These are phyloP conservation scores for Pyrenula massariospora DNA, from an alignment of 495 filamentous ascomycete genomes.

Conservation along the genomic window DNA sequence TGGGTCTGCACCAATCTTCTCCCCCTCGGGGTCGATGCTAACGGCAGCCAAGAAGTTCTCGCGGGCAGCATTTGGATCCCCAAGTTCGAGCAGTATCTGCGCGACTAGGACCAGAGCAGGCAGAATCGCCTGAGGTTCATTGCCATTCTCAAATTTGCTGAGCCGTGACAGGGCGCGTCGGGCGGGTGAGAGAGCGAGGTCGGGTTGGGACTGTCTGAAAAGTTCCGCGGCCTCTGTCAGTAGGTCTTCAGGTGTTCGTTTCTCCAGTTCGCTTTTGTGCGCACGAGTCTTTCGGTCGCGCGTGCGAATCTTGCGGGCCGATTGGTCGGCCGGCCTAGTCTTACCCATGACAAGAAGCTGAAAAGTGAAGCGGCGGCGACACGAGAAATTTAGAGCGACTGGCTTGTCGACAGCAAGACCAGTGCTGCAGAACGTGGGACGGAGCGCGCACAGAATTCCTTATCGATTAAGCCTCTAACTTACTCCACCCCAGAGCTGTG, in stretches of 20 bases:
- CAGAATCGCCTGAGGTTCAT: slow-evolving; percentile 29
- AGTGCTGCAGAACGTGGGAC: too few species aligned
- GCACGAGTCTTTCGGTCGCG: neutral
- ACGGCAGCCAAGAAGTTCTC: slow-evolving; percentile 58
- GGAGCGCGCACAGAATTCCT: too few species aligned
- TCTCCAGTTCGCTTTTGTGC: slow-evolving; percentile 20
- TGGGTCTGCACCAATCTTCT: slow-evolving; percentile 81
- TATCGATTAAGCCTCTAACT: too few species aligned
- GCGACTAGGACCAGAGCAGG: slow-evolving; percentile 67
- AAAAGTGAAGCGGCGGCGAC: too few species aligned
- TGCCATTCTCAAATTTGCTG: slow-evolving; percentile 22
- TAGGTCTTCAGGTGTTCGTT: slow-evolving; percentile 37
- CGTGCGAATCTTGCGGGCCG: neutral
- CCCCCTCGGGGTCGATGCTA: slow-evolving; percentile 60
- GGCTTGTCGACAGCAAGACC: too few species aligned
- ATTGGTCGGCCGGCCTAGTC: neutral
- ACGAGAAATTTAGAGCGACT: too few species aligned
- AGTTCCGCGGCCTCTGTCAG: slow-evolving; percentile 57
- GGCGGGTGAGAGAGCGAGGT: slow-evolving; percentile 55
- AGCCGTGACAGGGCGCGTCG: slow-evolving; percentile 38
- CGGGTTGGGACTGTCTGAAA: slow-evolving; percentile 56
- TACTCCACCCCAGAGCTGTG: too few species aligned
- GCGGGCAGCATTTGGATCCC: slow-evolving; percentile 61
- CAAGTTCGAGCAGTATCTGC: slow-evolving; percentile 76
- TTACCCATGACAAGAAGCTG: neutral